Base-by-base conservation (phyloP, 148 eudicot genomes). In the Heliosperma pusillum region DNA sequence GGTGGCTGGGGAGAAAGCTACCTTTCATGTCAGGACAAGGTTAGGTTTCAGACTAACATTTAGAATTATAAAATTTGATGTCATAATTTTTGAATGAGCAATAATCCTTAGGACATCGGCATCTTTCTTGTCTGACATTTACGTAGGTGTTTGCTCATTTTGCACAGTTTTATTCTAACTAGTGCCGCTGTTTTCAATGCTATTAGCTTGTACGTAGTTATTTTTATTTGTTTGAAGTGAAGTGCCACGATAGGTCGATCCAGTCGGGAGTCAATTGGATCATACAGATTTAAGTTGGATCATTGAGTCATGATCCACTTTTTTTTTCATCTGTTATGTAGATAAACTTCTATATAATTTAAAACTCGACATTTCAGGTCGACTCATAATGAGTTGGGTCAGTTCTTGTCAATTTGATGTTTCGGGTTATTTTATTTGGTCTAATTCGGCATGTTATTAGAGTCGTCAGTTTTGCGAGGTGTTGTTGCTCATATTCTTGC, bases 1-100 rank as follows among this genome's bases (percentile, higher is more conserved):
- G 98, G 98, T 83, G 98, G 98, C 62, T 93, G 98, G 98, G 96
- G 97, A 77, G 97, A 93, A 80, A 93, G 97, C 86, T 93, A 93
- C 76, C 93, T 90, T 80, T 93, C 98, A 74, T 89, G 93, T 86
- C 92, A 88, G 45, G 84, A 89, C 83, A 89, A 89, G 97, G 98
- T 93, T 20, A n/a, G 22, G 40, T 52, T 45, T 69, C 25, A 36
- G 64, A 25, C 9, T 55, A 55, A 50, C 47, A 26, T 59, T 25
- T 2, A 75, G 11, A 58, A 13, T 44, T 50, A 7, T n/a, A 17
- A 67, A 67, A 5, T 71, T 42, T 21, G 1, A 5, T 26, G 19
- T 47, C 68, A 58, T 27, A 58, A 26, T 11, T 30, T 2, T 24
- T 29, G 53, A 22, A 63, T 57, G 24, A 62, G 26, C n/a, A 12